Percentiles rank a stretch among this genome's conserved stretches.
Conservation (phyloP, 139 green algal species). For the Tetraselmis striata region DNA sequence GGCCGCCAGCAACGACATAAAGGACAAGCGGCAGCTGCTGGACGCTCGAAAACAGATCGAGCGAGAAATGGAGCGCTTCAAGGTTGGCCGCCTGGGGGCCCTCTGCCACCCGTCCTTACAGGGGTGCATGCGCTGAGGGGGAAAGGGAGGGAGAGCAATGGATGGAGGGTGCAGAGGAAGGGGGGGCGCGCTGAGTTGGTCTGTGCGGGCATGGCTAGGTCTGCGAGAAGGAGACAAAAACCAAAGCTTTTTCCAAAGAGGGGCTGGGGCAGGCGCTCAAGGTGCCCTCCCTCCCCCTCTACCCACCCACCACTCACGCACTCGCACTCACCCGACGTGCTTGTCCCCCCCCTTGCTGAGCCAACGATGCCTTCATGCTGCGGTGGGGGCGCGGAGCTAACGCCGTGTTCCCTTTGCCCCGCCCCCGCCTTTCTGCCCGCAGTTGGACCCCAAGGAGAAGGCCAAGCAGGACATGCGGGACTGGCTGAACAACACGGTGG, state of each 20-base stretch:
- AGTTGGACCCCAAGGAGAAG: slow-evolving; percentile 80
- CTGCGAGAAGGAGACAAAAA: slow-evolving; percentile 95
- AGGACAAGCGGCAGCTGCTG: slow-evolving; percentile 66
- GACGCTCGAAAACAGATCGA: slow-evolving; percentile 88
- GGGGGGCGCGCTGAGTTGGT: too few relatives aligned
- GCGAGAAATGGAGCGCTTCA: slow-evolving; percentile 97
- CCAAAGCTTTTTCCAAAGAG: slow-evolving; percentile 89
- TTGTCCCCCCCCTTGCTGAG: too few relatives aligned
- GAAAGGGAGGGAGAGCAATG: too few relatives aligned
- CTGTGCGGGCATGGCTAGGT: too few relatives aligned
- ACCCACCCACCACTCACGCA: too few relatives aligned
- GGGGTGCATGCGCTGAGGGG: too few relatives aligned
- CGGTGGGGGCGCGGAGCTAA: too few relatives aligned
- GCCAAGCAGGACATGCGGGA: slow-evolving; percentile 76
- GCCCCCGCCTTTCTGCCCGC: too few relatives aligned
- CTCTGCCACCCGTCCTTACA: too few relatives aligned
- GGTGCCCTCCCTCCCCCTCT: not conserved
- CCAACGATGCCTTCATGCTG: not conserved
- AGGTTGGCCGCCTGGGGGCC: too few relatives aligned
- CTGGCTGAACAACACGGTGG: slow-evolving; percentile 84
- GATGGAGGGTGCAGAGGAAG: too few relatives aligned
- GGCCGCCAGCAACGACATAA: slow-evolving; percentile 83
- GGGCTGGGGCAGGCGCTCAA: slow-evolving; percentile 50
- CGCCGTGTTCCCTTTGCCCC: too few relatives aligned
- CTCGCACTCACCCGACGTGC: not conserved